These are phyloP conservation scores for Pisolithus albus DNA, from an alignment of 768 basidiomycete species.

Conservation along the genomic window DNA sequence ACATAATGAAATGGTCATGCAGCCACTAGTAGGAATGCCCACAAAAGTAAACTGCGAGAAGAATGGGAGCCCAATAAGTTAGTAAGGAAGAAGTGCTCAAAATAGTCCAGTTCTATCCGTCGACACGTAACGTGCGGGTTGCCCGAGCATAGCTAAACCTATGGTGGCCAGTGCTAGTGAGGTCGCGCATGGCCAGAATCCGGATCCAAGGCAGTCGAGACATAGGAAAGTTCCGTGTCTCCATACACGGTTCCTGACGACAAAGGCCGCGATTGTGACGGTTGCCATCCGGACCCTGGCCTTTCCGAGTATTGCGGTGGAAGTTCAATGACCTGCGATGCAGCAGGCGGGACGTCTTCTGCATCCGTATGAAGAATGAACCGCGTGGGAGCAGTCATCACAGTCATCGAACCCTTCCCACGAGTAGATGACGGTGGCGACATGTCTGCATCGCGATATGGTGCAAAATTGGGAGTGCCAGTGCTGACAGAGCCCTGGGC, in stretches of 20 bases:
- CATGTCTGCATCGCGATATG: conserved; percentile 13
- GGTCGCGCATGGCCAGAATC: not conserved
- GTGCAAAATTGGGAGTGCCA: conserved; percentile 13
- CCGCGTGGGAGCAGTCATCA: conserved; percentile 37
- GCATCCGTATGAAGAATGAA: conserved; percentile 66
- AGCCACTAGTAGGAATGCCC: too few species aligned
- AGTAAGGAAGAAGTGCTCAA: too few species aligned
- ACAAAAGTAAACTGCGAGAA: too few species aligned
- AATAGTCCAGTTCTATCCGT: too few species aligned
- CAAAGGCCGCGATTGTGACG: conserved; percentile 8
- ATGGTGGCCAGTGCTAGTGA: conserved; percentile 10
- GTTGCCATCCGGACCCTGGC: conserved; percentile 19
- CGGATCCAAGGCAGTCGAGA: conserved; percentile 7
- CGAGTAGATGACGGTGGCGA: conserved; percentile 34
- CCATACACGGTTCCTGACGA: conserved; percentile 7
- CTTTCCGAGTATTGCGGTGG: conserved; percentile 66
- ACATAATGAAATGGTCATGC: too few species aligned
- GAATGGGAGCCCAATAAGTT: too few species aligned
- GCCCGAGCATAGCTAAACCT: not conserved
- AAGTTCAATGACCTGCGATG: conserved; percentile 58
- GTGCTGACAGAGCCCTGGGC: conserved; percentile 6
- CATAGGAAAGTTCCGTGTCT: conserved; percentile 9
- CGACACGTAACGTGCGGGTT: too few species aligned
- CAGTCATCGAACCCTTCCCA: conserved; percentile 54
- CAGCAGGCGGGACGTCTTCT: conserved; percentile 45